Evolutionary conservation across 768 basidiomycete genomes (phyloP), one percentile per base, ranked within the genome.

Genomic region (Cystoderma amianthinum): DNA sequence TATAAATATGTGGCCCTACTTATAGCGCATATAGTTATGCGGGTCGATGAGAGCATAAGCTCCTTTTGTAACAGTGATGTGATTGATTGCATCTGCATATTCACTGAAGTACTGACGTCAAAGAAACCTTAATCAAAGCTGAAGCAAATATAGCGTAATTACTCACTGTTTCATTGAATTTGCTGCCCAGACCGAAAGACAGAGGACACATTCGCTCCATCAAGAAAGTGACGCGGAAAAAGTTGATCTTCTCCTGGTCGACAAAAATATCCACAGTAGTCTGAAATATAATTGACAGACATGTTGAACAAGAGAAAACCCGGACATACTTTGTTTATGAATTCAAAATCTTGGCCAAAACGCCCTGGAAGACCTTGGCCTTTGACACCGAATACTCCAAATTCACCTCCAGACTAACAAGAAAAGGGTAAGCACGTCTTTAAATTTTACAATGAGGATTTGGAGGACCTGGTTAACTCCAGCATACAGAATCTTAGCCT

Each of bases 11-110:
- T 34, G 32, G n/a, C 20, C 55, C 35, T 37, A 70, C 69, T 69
- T 69, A 58, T 68, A 70, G 39, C 68, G 60, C 70, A 72, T 72
- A 42, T 71, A 70, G 44, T 70, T 71, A 46, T 70, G 69, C 5
- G 69, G 68, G 43, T 72, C 70, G 36, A 72, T 48, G 16, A 72
- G 45, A 0, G 68, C 68, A 36, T 69, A 70, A 16, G 60, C 67
- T 9, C 62, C 65, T 47, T 72, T 69, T 1, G 45, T 54, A 24
- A 53, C 16, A 1, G 69, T 71, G 46, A 72, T 69, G 43, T 70
- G 56, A 40, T 69, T 66, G 19, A 70, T 53, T 2, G 69, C 69
- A 41, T 69, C 65, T 4, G 58, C 67, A 48, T 53, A 72, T 52
- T 67, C 64, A 30, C 36, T 44, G 44, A 72, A 72, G 36, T 72